Percentiles rank a stretch among this genome's conserved stretches.
Conservation (phyloP, 345 rosid genomes). For the Mallotus nudiflorus region DNA sequence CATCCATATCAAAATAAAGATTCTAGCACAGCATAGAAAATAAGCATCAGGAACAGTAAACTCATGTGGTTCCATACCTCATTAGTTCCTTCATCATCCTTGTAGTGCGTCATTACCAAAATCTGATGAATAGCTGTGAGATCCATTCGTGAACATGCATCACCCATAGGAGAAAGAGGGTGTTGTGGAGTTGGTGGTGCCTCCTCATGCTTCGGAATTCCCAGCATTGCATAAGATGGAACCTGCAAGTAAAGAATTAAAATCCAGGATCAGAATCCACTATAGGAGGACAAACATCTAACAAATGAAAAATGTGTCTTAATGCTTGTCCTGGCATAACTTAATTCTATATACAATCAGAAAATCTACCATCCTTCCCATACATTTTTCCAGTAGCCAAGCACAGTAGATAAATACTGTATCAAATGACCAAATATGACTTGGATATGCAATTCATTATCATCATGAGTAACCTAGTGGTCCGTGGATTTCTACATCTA, state of each 20-base stretch:
- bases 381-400: neutral
- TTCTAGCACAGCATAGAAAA: conserved; percentile 12
- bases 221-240: conserved; percentile 77
- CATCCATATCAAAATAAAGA: conserved; percentile 14
- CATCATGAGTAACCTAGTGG: neutral
- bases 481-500: neutral
- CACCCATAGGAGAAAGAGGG: conserved; percentile 69
- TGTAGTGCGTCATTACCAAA: conserved; percentile 73
- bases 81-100: conserved; percentile 83
- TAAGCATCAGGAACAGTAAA: neutral
- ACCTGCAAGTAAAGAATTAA: conserved; percentile 40
- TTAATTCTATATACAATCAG: neutral
- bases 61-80: conserved; percentile 50
- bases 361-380: neutral
- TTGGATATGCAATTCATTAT: neutral
- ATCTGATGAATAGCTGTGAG: conserved; percentile 86
- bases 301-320: neutral
- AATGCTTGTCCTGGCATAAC: conserved; percentile 7
- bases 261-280: conserved; percentile 6
- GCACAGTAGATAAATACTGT: neutral
- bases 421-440: neutral
- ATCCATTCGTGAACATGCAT: conserved; percentile 81
- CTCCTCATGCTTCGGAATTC: conserved; percentile 70
- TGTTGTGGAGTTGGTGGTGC: conserved; percentile 62
- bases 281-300: neutral